Percentiles rank a stretch among this genome's conserved stretches.
These are phyloP conservation scores for Fusarium penzigii DNA, from an alignment of 2,329 filamentous ascomycete species.

Conservation along the genomic window DNA sequence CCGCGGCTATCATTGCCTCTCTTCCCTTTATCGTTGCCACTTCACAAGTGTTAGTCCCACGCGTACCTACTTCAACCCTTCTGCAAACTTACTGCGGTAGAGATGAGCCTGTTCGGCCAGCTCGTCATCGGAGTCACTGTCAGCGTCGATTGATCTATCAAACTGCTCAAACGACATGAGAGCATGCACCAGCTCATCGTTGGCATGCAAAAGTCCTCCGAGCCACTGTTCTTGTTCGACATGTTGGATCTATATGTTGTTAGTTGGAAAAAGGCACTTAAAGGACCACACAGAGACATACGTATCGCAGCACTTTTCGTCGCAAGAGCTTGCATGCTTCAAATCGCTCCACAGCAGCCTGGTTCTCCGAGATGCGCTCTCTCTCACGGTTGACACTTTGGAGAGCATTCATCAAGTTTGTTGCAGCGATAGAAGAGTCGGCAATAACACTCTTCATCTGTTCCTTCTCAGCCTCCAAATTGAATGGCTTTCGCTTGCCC, in stretches of 20 bases:
- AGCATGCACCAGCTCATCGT: constrained; percentile 91
- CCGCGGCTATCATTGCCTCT: constrained; percentile 42
- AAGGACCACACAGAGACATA: constrained; percentile 37
- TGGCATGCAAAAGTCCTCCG: constrained; percentile 86
- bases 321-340: constrained; percentile 85
- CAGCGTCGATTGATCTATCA: constrained; percentile 79
- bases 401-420: constrained; percentile 82
- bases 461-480: constrained; percentile 83
- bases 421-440: constrained; percentile 85
- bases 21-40: constrained; percentile 57
- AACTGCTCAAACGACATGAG: constrained; percentile 94
- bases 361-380: constrained; percentile 84
- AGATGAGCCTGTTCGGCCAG: constrained; percentile 66
- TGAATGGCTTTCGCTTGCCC: constrained; percentile 69
- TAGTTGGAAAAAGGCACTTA: not conserved
- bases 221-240: constrained; percentile 92
- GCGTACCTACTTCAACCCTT: constrained; percentile 13
- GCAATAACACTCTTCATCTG: constrained; percentile 87
- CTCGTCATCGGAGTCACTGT: constrained; percentile 71
- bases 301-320: constrained; percentile 82
- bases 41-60: constrained; percentile 31
- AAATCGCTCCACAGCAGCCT: constrained; percentile 72
- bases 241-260: constrained; percentile 68
- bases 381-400: constrained; percentile 89
- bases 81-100: constrained; percentile 54